Conservation (phyloP, 2,329 filamentous ascomycete genomes). For the Sarocladium strictum region DNA sequence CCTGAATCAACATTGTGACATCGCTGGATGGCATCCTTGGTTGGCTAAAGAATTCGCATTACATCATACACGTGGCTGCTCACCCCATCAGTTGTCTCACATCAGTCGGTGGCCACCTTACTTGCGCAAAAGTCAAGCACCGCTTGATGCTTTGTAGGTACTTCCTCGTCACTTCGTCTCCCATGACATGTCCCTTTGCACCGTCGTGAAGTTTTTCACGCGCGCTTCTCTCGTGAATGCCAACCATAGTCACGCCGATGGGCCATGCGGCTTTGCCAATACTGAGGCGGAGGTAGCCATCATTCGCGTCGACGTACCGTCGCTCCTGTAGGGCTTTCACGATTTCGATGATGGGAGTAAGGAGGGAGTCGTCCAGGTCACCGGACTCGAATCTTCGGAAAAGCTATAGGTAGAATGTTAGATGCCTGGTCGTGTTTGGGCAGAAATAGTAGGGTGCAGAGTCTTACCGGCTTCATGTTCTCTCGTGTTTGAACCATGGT, state of each 20-base stretch:
- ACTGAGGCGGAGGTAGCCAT: constrained; percentile 85
- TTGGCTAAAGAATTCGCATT: no score
- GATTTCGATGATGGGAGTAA: constrained; percentile 84
- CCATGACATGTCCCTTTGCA: constrained; percentile 90
- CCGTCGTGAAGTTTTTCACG: constrained; percentile 91
- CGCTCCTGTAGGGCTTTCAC: constrained; percentile 84
- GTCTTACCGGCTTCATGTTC: constrained; percentile 69
- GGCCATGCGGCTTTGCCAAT: constrained; percentile 98
- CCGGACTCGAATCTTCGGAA: constrained; percentile 84
- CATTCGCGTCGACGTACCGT: constrained; percentile 92
- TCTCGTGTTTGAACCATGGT: constrained; percentile 84
- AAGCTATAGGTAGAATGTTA: constrained; percentile 37
- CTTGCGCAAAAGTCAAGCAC: constrained; percentile 93
- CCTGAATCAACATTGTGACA: background rate
- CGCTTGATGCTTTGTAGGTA: constrained; percentile 97
- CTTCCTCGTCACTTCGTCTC: constrained; percentile 91
- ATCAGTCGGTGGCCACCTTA: constrained; percentile 91
- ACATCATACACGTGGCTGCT: constrained; percentile 6
- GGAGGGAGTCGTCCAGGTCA: constrained; percentile 70
- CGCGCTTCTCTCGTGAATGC: constrained; percentile 95
- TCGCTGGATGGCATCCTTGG: no score
- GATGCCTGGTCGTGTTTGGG: background rate
- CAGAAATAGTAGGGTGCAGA: background rate
- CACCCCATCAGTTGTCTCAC: constrained; percentile 86
- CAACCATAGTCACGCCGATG: constrained; percentile 99